Evolutionary conservation across 768 basidiomycete genomes (phyloP).

Genomic region (Suillus weaverae): DNA sequence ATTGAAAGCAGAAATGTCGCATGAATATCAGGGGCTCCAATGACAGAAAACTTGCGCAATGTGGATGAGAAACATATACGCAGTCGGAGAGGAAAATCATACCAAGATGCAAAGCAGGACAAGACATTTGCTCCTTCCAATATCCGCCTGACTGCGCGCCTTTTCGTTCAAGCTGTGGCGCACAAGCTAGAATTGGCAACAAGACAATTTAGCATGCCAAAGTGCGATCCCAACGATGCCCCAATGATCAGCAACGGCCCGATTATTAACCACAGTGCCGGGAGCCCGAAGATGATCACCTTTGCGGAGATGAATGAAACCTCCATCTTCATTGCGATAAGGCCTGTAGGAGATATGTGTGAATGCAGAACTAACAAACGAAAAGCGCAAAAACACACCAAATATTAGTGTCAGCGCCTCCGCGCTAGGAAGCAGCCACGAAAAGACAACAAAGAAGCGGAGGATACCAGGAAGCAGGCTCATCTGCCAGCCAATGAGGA

Average conservation of each 20-base stretch:
- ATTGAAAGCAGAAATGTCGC: not conserved
- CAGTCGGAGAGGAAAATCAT: not conserved
- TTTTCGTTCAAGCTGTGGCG: not conserved
- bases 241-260: constrained; percentile 3
- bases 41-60: not conserved
- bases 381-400: not conserved
- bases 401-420: constrained; percentile 1
- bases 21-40: not conserved
- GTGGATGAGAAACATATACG: not conserved
- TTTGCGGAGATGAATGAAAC: constrained; percentile 7
- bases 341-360: not conserved
- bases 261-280: constrained; percentile 1
- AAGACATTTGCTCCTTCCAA: not conserved
- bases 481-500: constrained; percentile 2
- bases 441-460: not conserved
- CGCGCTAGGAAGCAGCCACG: constrained; percentile 1
- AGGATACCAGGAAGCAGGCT: not conserved
- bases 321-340: constrained; percentile 6
- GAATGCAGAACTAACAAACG: not conserved
- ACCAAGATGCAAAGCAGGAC: not conserved
- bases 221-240: constrained; percentile 2
- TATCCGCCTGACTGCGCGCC: not conserved
- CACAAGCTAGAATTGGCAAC: not conserved
- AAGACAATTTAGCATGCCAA: constrained; percentile 3
- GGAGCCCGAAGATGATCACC: constrained; percentile 4